Evolutionary conservation across 495 filamentous ascomycete species (phyloP), one percentile per base, ranked within the genome.

Genomic region (Xylaria palmicola): DNA sequence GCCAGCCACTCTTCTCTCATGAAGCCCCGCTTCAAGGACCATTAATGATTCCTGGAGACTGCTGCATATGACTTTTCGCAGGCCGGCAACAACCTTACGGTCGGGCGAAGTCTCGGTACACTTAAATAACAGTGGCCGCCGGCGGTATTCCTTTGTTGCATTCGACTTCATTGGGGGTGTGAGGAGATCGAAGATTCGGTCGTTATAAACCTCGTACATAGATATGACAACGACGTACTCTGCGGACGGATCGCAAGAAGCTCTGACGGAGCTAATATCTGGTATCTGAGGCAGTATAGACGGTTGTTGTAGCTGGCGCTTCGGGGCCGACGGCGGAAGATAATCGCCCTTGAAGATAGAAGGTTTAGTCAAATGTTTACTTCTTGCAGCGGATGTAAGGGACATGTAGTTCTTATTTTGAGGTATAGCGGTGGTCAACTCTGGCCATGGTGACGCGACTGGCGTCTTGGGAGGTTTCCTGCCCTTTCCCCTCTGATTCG

Each of bases 121-220:
- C 71, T 97, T 97, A 82, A 96, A 97, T 0, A 93, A 78, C 24
- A 97, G 76, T 0, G 89, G 86, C 7, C 90, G 83, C 51, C 92
- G 81, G 49, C 88, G 81, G 45, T 80, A 80, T 55, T 92, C 88
- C 72, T 93, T 93, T 41, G 75, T 82, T 6, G 74, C 73, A 17
- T 74, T 75, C 10, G 70, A 73, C 58, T 75, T 78, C 50, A 72
- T 67, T 10, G 81, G 75, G 1, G 82, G 79, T 1, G 89, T 87
- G 1, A 98, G 76, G 3, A 98, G 86, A 68, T 98, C 94, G 67
- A 94, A 98, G 53, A 98, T 97, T 12, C 93, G 87, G 73, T 98
- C 94, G 72, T 98, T 98, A 77, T 98, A 97, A 17, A 98, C 94
- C 74, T 98, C 95, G 74, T 97, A 98, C 94, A 98, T 98, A 17